A percentile compares a stretch with the other conserved stretches of the same genome.
Evolutionary conservation across 208 protist genomes (phyloP).

Genomic region (Eutreptiella sp.): DNA sequence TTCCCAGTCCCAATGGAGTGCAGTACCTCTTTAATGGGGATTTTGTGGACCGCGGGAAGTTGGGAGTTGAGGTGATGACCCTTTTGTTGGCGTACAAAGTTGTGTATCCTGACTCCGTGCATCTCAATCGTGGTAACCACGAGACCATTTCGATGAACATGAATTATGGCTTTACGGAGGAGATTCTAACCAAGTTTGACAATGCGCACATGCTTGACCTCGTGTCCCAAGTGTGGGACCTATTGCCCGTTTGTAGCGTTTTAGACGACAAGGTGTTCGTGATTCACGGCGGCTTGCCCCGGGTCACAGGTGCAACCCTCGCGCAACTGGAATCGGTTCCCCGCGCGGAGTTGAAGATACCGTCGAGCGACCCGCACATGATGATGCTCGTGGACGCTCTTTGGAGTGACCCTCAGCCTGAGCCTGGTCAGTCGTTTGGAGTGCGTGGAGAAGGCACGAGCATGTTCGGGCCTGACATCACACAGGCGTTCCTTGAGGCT

Average conservation of each 20-base stretch:
- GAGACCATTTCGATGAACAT: constrained; percentile 51
- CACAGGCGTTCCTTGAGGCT: constrained; percentile 75
- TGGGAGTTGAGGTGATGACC: constrained; percentile 48
- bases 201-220: constrained; percentile 39
- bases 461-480: constrained; percentile 88
- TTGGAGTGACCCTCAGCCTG: constrained; percentile 76
- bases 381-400: no score
- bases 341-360: no score
- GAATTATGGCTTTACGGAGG: constrained; percentile 70
- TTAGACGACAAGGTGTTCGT: constrained; percentile 42
- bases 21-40: constrained; percentile 44
- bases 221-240: constrained; percentile 56
- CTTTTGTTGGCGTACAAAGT: constrained; percentile 49
- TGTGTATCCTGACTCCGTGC: constrained; percentile 25
- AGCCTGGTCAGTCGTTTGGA: no score
- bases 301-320: no score
- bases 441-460: no score
- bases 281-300: constrained; percentile 66
- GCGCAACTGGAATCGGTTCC: no score
- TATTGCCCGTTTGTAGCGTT: constrained; percentile 47
- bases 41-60: constrained; percentile 60
- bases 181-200: constrained; percentile 54
- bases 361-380: no score
- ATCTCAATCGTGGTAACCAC: constrained; percentile 30
- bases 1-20: neutral